Evolutionary conservation across 2,329 filamentous ascomycete species (phyloP).

Genomic region (Botryosphaeria agaves): DNA sequence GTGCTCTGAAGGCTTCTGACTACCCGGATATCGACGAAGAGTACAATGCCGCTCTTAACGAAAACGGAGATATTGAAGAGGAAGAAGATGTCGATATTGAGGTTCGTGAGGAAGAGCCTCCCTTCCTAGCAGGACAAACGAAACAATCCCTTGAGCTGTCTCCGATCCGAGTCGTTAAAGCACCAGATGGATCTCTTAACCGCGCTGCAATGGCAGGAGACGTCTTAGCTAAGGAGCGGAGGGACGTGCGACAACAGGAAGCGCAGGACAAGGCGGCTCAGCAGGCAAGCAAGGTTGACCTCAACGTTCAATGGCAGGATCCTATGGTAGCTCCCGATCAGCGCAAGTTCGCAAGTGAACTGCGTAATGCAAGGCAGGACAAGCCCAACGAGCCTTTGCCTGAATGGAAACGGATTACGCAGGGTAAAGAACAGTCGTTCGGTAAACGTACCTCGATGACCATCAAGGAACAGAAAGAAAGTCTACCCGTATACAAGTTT

Average conservation of each 20-base stretch:
- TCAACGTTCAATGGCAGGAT: constrained; percentile 88
- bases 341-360: constrained; percentile 74
- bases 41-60: constrained; percentile 72
- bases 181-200: constrained; percentile 95
- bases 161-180: constrained; percentile 91
- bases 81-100: constrained; percentile 97
- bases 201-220: constrained; percentile 90
- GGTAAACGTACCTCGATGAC: constrained; percentile 80
- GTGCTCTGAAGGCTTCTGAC: constrained; percentile 79
- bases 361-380: constrained; percentile 48
- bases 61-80: constrained; percentile 74
- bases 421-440: constrained; percentile 61
- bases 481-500: constrained; percentile 77
- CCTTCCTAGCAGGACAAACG: constrained; percentile 88
- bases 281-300: constrained; percentile 58
- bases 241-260: constrained; percentile 79
- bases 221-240: constrained; percentile 70
- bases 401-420: constrained; percentile 80
- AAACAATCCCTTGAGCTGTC: constrained; percentile 91
- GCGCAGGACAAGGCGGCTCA: constrained; percentile 61
- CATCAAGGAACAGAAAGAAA: constrained; percentile 89
- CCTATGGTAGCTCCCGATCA: constrained; percentile 81
- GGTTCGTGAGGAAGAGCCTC: constrained; percentile 87
- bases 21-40: constrained; percentile 93
- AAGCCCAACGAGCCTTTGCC: constrained; percentile 53